Evolutionary conservation across 2,329 filamentous ascomycete genomes (phyloP).

Genomic region (Curvularia lunata): DNA sequence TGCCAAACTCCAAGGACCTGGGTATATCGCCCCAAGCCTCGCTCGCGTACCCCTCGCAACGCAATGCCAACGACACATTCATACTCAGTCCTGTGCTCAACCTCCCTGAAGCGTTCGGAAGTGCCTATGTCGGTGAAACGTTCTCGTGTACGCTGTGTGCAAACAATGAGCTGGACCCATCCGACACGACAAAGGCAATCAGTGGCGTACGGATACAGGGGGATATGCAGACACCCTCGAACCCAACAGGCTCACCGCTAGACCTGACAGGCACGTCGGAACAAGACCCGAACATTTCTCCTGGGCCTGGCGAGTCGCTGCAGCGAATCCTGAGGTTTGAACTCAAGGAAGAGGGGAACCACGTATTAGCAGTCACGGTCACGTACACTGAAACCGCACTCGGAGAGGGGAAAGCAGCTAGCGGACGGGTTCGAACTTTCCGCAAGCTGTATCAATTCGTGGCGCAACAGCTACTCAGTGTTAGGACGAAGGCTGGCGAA

Average conservation of each 20-base stretch:
- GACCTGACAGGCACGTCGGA: conserved; percentile 58
- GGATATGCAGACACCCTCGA: conserved; percentile 92
- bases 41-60: conserved; percentile 70
- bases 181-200: conserved; percentile 58
- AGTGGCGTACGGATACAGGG: conserved; percentile 83
- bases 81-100: conserved; percentile 71
- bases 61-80: conserved; percentile 58
- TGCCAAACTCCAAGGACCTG: conserved; percentile 60
- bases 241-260: conserved; percentile 67
- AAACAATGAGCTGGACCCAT: conserved; percentile 76
- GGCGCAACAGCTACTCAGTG: conserved; percentile 86
- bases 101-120: conserved; percentile 88
- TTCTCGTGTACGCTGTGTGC: conserved; percentile 94
- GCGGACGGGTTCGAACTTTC: conserved; percentile 78
- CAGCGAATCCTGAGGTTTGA: conserved; percentile 86
- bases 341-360: conserved; percentile 90
- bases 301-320: conserved; percentile 69
- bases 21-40: conserved; percentile 64
- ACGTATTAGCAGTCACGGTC: conserved; percentile 91
- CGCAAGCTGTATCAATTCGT: conserved; percentile 97
- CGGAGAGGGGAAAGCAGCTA: conserved; percentile 54
- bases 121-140: conserved; percentile 92
- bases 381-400: conserved; percentile 89
- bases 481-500: conserved; percentile 84
- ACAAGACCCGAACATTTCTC: conserved; percentile 36